Evolutionary conservation across 2,329 filamentous ascomycete species (phyloP).

Genomic region (Monosporascus ibericus): DNA sequence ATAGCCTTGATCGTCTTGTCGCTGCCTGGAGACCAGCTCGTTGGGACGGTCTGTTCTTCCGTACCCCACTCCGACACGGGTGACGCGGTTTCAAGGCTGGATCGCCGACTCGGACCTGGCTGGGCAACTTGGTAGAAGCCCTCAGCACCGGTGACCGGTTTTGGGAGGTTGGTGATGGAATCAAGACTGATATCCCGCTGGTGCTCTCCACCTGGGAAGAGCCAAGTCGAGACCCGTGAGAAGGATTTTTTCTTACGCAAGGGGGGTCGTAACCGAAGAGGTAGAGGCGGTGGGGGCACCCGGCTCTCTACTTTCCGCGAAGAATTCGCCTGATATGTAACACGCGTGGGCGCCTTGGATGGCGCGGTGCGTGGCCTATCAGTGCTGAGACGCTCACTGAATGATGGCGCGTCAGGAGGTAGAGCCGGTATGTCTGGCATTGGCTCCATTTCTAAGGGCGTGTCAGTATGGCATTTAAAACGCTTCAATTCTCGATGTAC

Average conservation of each 20-base stretch:
- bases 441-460: constrained; percentile 36
- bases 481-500: constrained; percentile 5
- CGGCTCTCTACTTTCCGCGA: constrained; percentile 29
- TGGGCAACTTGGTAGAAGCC: constrained; percentile 55
- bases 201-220: constrained; percentile 34
- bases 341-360: constrained; percentile 26
- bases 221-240: constrained; percentile 54
- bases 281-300: constrained; percentile 48
- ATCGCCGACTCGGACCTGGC: constrained; percentile 24
- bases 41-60: constrained; percentile 37
- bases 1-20: constrained; percentile 35
- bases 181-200: constrained; percentile 37
- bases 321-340: constrained; percentile 28
- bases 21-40: constrained; percentile 43
- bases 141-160: constrained; percentile 42
- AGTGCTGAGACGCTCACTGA: constrained; percentile 47
- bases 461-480: constrained; percentile 7
- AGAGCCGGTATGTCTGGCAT: constrained; percentile 53
- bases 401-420: constrained; percentile 51
- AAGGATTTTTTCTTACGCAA: constrained; percentile 63
- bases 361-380: constrained; percentile 34
- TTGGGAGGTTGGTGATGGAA: constrained; percentile 49
- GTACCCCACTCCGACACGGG: constrained; percentile 47
- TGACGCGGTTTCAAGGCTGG: constrained; percentile 40
- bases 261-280: constrained; percentile 53